A percentile compares a stretch with the other conserved stretches of the same genome.
These are phyloP conservation scores for Eucalyptus erythrocorys DNA, from an alignment of 345 rosid genomes.

Conservation along the genomic window DNA sequence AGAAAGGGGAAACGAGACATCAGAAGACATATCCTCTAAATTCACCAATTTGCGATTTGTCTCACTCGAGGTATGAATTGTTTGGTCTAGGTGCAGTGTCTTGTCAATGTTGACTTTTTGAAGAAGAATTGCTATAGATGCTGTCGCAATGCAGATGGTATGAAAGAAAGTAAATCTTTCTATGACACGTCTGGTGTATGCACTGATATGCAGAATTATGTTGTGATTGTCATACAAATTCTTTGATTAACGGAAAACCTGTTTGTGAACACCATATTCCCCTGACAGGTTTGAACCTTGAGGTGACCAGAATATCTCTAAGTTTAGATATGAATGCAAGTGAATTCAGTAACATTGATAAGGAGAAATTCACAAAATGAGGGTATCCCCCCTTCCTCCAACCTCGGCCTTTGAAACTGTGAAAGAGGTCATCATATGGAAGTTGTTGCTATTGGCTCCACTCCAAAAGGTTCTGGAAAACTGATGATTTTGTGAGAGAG, in stretches of 20 bases:
- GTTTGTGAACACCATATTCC: background rate
- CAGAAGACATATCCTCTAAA: conserved; percentile 56
- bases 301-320: background rate
- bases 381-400: background rate
- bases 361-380: background rate
- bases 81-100: background rate
- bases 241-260: background rate
- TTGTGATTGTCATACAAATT: background rate
- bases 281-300: background rate
- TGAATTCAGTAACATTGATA: background rate
- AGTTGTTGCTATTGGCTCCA: background rate
- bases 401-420: background rate
- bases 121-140: background rate
- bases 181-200: background rate
- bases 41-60: conserved; percentile 88
- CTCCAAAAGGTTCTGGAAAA: background rate
- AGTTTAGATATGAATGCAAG: background rate
- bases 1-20: conserved; percentile 57
- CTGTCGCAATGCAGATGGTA: background rate
- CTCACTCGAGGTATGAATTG: conserved; percentile 65
- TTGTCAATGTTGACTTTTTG: background rate
- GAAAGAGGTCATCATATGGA: background rate
- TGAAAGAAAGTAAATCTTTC: background rate
- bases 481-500: background rate
- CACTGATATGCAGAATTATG: background rate